Conservation (phyloP, 148 eudicot species). For the Persicaria tinctoria region DNA sequence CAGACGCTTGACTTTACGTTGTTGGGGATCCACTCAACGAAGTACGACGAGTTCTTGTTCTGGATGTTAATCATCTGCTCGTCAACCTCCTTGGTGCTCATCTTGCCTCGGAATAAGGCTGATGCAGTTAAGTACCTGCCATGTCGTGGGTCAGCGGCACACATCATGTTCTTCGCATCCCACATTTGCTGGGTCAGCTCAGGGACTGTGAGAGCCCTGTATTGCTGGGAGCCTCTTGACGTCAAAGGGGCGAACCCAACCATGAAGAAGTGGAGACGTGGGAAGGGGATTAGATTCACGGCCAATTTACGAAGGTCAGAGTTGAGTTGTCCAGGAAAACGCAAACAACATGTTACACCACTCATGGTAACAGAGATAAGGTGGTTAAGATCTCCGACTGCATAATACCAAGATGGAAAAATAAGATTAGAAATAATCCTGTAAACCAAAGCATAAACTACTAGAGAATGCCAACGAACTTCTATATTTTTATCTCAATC, state of each 20-base stretch:
- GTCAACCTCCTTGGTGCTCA: slow-evolving; percentile 50
- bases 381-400: slow-evolving; percentile 49
- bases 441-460: not conserved
- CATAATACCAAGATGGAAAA: not conserved
- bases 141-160: slow-evolving; percentile 45
- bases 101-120: slow-evolving; percentile 46
- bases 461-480: not conserved
- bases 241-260: slow-evolving; percentile 46
- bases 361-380: slow-evolving; percentile 44
- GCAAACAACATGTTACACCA: slow-evolving; percentile 40
- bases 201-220: slow-evolving; percentile 38
- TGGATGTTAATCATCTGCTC: slow-evolving; percentile 50
- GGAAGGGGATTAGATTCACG: slow-evolving; percentile 44
- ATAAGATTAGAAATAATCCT: not conserved
- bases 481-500: not conserved
- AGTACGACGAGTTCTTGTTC: slow-evolving; percentile 50
- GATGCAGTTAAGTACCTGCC: slow-evolving; percentile 46
- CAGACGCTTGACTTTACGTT: slow-evolving; percentile 48
- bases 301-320: slow-evolving; percentile 44
- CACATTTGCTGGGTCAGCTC: slow-evolving; percentile 54
- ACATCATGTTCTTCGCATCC: slow-evolving; percentile 58
- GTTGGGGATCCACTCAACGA: slow-evolving; percentile 49
- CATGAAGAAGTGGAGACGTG: slow-evolving; percentile 51
- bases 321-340: slow-evolving; percentile 45
- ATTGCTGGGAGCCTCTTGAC: slow-evolving; percentile 49